Evolutionary conservation across 345 rosid species (phyloP).

Genomic region (Luvunga scandens): DNA sequence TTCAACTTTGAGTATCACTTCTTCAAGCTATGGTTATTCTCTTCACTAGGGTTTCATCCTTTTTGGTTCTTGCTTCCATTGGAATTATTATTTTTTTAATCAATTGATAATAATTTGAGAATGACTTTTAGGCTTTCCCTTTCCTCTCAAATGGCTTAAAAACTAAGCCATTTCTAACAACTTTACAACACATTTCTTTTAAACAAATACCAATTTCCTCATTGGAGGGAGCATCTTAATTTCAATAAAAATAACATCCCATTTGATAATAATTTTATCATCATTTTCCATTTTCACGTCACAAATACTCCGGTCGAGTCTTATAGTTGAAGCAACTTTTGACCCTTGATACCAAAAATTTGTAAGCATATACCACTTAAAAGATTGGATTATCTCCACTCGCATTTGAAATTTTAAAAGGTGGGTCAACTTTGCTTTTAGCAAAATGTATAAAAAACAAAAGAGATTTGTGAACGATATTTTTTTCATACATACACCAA

Average conservation of each 20-base stretch:
- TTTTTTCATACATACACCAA: background rate
- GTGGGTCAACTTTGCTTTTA: constrained; percentile 2
- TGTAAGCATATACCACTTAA: background rate
- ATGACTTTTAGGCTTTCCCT: background rate
- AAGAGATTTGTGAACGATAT: too few species aligned
- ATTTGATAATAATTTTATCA: background rate
- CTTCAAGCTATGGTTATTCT: background rate
- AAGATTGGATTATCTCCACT: background rate
- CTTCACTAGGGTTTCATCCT: background rate
- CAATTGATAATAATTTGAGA: background rate
- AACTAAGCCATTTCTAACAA: constrained; percentile 1
- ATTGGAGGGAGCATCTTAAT: background rate
- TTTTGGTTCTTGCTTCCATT: background rate
- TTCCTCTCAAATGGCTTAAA: constrained; percentile 13
- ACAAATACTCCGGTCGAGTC: background rate
- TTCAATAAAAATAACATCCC: background rate
- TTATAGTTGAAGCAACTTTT: background rate
- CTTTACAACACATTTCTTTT: background rate
- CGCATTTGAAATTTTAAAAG: background rate
- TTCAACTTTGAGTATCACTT: too few species aligned
- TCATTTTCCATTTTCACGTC: background rate
- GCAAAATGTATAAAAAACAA: background rate
- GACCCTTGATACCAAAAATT: background rate
- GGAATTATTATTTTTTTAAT: background rate
- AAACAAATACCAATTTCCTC: background rate